Evolutionary conservation across 116 monocot species (phyloP), one percentile per base, ranked within the genome.

Genomic region (Cymodocea nodosa): DNA sequence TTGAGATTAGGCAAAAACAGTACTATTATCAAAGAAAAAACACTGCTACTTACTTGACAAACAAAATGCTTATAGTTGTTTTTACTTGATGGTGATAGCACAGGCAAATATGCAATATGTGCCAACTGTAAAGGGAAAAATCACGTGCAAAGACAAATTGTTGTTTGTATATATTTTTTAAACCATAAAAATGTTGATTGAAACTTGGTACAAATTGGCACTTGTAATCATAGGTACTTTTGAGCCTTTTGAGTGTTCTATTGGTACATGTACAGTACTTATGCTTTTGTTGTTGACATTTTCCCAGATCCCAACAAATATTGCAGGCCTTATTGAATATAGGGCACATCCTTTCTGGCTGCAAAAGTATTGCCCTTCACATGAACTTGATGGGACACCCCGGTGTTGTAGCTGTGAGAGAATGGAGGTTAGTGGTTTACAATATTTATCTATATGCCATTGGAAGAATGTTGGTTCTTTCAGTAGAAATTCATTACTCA

Each of bases 291-390:
- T 20, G 12, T 52, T 52, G 15, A 23, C n/a, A 35, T 18, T 55
- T 57, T 16, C 39, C 53, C 82, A 94, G 94, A 94, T 94, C 50
- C 94, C 94, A 62, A 83, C 84, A 64, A 90, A 87, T 75, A 81
- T 76, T 51, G 74, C 83, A 60, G 95, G 90, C 11, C 81, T 95
- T 64, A 90, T 95, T 51, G 95, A 95, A 68, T 95, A 95, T 61
- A 87, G 87, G 79, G 90, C 85, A 64, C 90, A 95, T 81, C 95
- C 95, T 61, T 95, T 79, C 62, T 95, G 95, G 90, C 77, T 75
- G 35, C 95, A 95, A 75, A 95, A 95, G 52, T 90, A 95, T 52
- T 95, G 95, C 68, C 95, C 87, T 80, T 85, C 78, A 2, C 95
- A 95, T 74, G 94, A 94, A 60, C 81, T 77, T 74, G 95, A 95